Evolutionary conservation across 352 stramenopile species (phyloP).

Genomic region (Pythium rhizo-oryzae): DNA sequence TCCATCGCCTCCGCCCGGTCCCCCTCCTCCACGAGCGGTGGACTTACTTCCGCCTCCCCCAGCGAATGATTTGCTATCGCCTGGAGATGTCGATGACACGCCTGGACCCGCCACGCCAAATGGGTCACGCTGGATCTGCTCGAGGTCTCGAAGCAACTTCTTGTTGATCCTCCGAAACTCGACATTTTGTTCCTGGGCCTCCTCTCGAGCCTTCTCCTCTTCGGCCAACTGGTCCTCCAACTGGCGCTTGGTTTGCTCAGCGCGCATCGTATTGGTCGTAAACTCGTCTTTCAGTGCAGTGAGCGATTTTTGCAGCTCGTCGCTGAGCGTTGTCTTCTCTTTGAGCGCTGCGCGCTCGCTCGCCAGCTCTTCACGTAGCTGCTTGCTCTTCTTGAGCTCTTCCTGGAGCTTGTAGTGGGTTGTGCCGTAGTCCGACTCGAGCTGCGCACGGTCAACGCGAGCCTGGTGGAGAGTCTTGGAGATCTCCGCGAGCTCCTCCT

Average conservation of each 20-base stretch:
- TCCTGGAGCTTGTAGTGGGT: conserved; percentile 70
- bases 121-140: conserved; percentile 42
- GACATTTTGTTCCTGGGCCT: conserved; percentile 76
- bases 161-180: conserved; percentile 79
- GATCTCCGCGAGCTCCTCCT: conserved; percentile 68
- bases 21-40: conserved; percentile 1
- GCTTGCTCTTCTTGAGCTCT: conserved; percentile 62
- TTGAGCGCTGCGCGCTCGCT: conserved; percentile 43
- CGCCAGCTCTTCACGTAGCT: conserved; percentile 47
- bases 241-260: conserved; percentile 74
- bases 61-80: neutral
- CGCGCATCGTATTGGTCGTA: conserved; percentile 50
- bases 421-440: conserved; percentile 72
- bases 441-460: conserved; percentile 71
- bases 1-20: conserved; percentile 5
- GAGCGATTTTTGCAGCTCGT: conserved; percentile 61
- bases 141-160: conserved; percentile 60
- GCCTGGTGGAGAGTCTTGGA: conserved; percentile 63
- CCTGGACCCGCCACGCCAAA: conserved; percentile 18
- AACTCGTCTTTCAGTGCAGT: conserved; percentile 68
- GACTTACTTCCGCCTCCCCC: neutral
- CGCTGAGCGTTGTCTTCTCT: conserved; percentile 49
- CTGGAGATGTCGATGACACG: neutral
- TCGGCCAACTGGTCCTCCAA: conserved; percentile 79
- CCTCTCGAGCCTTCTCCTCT: conserved; percentile 68